Percentiles rank a stretch among this genome's conserved stretches.
These are phyloP conservation scores for Grifola frondosa DNA, from an alignment of 1,284 basidiomycete species.

Conservation along the genomic window DNA sequence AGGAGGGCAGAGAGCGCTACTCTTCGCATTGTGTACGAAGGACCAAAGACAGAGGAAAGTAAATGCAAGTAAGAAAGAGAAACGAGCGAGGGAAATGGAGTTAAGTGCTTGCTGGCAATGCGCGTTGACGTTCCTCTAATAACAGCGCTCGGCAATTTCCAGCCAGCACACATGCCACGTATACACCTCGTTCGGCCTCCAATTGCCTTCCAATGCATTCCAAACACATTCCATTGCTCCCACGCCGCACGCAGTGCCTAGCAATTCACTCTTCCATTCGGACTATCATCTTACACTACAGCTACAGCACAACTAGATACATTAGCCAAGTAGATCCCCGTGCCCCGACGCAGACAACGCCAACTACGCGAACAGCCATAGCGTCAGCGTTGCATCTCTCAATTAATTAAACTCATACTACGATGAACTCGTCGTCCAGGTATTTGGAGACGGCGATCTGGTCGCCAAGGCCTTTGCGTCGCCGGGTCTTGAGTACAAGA, in stretches of 20 bases:
- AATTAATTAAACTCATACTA: slow-evolving; percentile 39
- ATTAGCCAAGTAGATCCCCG: slow-evolving; percentile 79
- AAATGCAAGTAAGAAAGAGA: slow-evolving; percentile 36
- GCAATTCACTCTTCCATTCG: slow-evolving; percentile 11
- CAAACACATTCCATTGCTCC: too few relatives aligned
- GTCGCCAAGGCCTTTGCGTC: slow-evolving; percentile 93
- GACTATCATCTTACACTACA: slow-evolving; percentile 19
- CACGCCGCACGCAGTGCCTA: slow-evolving; percentile 21
- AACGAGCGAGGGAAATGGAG: slow-evolving; percentile 22
- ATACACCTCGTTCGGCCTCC: slow-evolving; percentile 25
- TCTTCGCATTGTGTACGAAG: slow-evolving; percentile 80
- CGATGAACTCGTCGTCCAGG: slow-evolving; percentile 91
- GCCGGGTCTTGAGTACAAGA: slow-evolving; percentile 92
- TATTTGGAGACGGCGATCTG: slow-evolving; percentile 94
- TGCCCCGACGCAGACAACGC: slow-evolving; percentile 90
- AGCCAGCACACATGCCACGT: slow-evolving; percentile 47
- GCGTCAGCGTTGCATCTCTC: slow-evolving; percentile 26
- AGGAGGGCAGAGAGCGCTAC: slow-evolving; percentile 75
- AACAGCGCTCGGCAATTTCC: slow-evolving; percentile 34
- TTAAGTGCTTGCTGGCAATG: slow-evolving; percentile 11
- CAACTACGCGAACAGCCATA: slow-evolving; percentile 47
- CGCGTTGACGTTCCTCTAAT: slow-evolving; percentile 30
- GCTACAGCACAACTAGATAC: slow-evolving; percentile 12
- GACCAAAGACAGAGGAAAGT: slow-evolving; percentile 46
- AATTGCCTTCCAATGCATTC: slow-evolving; percentile 30